phyloP scores from a whole-genome alignment of 306 rosid genomes.

The Cucurbita maxima region DNA sequence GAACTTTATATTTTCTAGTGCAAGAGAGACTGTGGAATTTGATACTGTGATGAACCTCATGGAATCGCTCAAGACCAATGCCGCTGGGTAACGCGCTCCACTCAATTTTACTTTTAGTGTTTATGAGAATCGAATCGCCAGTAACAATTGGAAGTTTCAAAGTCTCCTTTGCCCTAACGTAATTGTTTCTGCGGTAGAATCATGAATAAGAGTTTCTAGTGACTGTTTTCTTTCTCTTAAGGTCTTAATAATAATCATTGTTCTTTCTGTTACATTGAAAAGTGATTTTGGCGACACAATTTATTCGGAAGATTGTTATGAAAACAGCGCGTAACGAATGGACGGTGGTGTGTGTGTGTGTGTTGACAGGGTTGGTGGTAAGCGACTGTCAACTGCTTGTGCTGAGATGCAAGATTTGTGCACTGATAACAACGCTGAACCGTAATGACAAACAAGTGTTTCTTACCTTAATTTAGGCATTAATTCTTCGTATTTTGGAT shows the following conservation, averaged over 20 bases:
- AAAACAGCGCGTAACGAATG: too few relatives aligned
- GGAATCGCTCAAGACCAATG: not conserved
- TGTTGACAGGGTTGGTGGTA: not conserved
- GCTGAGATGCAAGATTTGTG: not conserved
- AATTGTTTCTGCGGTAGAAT: too few relatives aligned
- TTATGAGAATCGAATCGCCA: not conserved
- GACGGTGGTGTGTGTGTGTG: too few relatives aligned
- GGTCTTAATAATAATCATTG: not conserved
- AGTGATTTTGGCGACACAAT: not conserved
- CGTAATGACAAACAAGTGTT: not conserved
- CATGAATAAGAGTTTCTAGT: too few relatives aligned
- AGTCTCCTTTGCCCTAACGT: too few relatives aligned
- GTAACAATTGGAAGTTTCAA: too few relatives aligned
- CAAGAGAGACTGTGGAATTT: not conserved
- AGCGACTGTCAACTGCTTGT: not conserved
- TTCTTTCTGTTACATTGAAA: not conserved
- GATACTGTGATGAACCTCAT: too few relatives aligned
- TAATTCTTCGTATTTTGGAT: too few relatives aligned
- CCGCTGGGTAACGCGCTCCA: not conserved
- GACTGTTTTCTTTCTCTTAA: too few relatives aligned
- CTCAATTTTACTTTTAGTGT: not conserved
- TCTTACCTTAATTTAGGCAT: not conserved
- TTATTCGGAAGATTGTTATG: too few relatives aligned
- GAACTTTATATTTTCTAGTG: not conserved
- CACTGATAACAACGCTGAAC: not conserved